Conservation (phyloP, 306 rosid genomes). For the Quercus wislizeni region DNA sequence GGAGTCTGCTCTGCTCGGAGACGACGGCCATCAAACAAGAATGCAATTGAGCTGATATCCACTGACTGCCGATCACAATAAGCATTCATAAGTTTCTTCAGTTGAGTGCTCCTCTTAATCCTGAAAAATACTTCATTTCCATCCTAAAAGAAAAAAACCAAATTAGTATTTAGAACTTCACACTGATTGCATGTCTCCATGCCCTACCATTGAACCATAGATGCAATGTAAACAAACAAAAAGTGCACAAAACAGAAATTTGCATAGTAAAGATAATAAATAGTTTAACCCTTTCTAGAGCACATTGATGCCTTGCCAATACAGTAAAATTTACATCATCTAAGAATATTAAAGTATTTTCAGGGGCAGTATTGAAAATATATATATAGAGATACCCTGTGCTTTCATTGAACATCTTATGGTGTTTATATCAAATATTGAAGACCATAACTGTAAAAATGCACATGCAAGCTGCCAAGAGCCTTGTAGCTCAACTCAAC, state of each 20-base stretch:
- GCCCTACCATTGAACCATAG: not conserved
- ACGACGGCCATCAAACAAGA: constrained; percentile 75
- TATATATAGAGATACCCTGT: not conserved
- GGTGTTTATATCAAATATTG: not conserved
- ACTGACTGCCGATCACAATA: constrained; percentile 78
- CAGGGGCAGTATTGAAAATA: not conserved
- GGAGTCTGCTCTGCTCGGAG: constrained; percentile 80
- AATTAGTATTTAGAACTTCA: not conserved
- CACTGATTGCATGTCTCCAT: not conserved
- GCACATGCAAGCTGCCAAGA: not conserved
- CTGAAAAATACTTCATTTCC: constrained; percentile 81
- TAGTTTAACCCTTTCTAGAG: not conserved
- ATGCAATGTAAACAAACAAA: not conserved
- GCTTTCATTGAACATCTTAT: not conserved
- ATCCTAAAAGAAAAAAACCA: constrained; percentile 39
- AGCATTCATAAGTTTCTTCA: constrained; percentile 74
- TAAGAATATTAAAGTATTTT: not conserved
- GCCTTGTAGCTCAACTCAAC: too few species aligned
- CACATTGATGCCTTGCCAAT: not conserved
- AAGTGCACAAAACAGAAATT: not conserved
- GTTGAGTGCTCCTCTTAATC: constrained; percentile 74
- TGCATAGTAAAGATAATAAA: not conserved
- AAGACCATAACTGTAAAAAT: not conserved
- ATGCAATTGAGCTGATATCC: constrained; percentile 67
- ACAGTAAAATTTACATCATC: not conserved